Evolutionary conservation across 1,139 yeast genomes (phyloP).

Genomic region (Blastobotrys ciferrii): DNA sequence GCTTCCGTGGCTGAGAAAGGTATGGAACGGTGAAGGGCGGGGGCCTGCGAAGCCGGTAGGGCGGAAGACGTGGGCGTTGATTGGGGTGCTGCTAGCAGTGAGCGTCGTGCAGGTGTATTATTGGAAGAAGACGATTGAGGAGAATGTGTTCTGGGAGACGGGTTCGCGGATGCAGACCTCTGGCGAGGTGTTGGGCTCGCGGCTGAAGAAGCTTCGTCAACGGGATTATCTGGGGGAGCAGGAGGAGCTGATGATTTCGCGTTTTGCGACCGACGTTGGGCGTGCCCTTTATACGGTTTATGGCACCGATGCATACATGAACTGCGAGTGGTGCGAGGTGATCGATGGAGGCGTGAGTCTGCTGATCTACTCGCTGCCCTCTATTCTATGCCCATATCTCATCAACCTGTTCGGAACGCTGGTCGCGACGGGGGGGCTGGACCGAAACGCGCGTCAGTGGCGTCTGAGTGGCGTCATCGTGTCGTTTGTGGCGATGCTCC

Average conservation of each 20-base stretch:
- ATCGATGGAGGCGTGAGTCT: conserved; percentile 22
- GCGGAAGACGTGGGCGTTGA: neutral
- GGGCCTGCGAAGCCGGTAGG: neutral
- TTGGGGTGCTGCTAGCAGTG: neutral
- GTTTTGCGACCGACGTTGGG: conserved; percentile 24
- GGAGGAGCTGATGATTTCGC: conserved; percentile 22
- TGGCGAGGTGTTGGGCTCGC: conserved; percentile 23
- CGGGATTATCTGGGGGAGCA: conserved; percentile 12
- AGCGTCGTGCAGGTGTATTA: conserved; percentile 5
- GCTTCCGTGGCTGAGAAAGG: neutral
- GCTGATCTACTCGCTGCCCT: conserved; percentile 23
- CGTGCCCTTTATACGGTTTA: conserved; percentile 27
- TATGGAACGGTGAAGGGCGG: neutral
- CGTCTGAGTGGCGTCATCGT: conserved; percentile 14
- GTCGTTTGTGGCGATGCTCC: conserved; percentile 11
- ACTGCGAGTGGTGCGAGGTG: conserved; percentile 30
- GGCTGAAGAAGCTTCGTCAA: conserved; percentile 18
- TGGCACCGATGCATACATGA: conserved; percentile 27
- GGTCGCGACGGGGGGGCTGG: conserved; percentile 21
- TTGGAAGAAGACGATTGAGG: neutral
- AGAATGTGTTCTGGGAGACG: conserved; percentile 22
- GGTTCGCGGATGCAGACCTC: conserved; percentile 28
- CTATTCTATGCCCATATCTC: conserved; percentile 25
- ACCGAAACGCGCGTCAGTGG: conserved; percentile 22
- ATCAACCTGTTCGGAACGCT: conserved; percentile 22